Percentiles rank a stretch among this genome's conserved stretches.
Conservation (phyloP, 139 green algal genomes). For the Spirogloea muscicola region DNA sequence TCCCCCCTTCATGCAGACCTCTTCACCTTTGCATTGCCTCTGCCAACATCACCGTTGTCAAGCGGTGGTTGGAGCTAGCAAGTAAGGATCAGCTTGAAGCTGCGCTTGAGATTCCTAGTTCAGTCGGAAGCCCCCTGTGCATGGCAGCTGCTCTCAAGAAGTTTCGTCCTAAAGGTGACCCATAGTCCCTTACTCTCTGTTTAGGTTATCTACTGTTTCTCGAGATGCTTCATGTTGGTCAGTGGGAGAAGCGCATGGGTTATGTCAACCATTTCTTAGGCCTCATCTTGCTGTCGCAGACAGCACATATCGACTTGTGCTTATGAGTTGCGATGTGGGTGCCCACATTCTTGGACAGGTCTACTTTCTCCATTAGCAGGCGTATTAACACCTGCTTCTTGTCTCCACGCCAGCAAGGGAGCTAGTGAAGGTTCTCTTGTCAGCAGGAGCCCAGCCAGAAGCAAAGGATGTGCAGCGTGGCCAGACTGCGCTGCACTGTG, state of each 20-base stretch:
- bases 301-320: too few relatives aligned
- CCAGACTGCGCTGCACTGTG: constrained; percentile 5
- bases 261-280: too few relatives aligned
- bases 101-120: constrained; percentile 3
- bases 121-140: constrained; percentile 1
- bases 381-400: not conserved
- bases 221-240: too few relatives aligned
- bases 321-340: too few relatives aligned
- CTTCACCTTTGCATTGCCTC: constrained; percentile 9
- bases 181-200: not conserved
- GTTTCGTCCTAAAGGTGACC: not conserved
- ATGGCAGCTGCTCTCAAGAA: constrained; percentile 17
- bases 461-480: not conserved
- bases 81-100: not conserved
- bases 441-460: constrained; percentile 4
- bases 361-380: too few relatives aligned
- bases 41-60: constrained; percentile 4
- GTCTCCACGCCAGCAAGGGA: constrained; percentile 3
- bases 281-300: too few relatives aligned
- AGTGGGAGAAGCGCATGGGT: too few relatives aligned
- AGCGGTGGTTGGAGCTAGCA: constrained; percentile 13
- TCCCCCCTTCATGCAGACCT: not conserved
- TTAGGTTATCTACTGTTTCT: too few relatives aligned
- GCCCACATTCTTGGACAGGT: too few relatives aligned
- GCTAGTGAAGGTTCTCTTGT: constrained; percentile 8